Conservation (phyloP, 192 early-diverging fungal genomes). For the Pilobolus umbonatus region DNA sequence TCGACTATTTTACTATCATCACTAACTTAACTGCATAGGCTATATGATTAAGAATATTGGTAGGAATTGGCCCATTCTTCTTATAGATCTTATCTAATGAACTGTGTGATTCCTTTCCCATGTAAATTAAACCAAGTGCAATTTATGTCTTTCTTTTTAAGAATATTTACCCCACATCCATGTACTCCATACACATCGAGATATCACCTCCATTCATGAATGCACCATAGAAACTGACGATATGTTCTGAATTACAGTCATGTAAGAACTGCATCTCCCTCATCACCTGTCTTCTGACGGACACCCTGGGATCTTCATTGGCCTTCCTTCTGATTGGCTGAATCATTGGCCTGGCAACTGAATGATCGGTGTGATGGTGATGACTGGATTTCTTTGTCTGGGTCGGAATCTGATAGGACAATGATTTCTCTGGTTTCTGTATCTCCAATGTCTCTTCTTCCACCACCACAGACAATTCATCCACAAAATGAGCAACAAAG, state of each 20-base stretch:
- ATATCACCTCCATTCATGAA: slow-evolving; percentile 78
- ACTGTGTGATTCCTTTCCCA: slow-evolving; percentile 10
- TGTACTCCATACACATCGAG: slow-evolving; percentile 95
- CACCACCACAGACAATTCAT: background rate
- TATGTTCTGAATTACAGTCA: slow-evolving; percentile 90
- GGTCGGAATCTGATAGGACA: slow-evolving; percentile 9
- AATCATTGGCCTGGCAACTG: background rate
- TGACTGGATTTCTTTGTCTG: background rate
- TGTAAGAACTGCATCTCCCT: slow-evolving; percentile 93
- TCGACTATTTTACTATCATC: background rate
- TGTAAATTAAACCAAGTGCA: background rate
- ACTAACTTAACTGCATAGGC: slow-evolving; percentile 57
- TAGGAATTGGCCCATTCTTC: slow-evolving; percentile 79
- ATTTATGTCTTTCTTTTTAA: background rate
- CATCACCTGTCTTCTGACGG: slow-evolving; percentile 77
- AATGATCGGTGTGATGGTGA: background rate
- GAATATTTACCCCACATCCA: slow-evolving; percentile 68
- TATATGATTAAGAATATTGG: slow-evolving; percentile 78
- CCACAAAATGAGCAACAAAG: background rate
- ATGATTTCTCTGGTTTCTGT: slow-evolving; percentile 8
- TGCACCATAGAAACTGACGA: slow-evolving; percentile 94
- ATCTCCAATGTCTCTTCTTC: background rate
- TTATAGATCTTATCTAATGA: slow-evolving; percentile 89
- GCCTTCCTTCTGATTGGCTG: slow-evolving; percentile 5
- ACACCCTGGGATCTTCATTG: slow-evolving; percentile 51